Percentiles rank a stretch among this genome's conserved stretches.
phyloP scores from a whole-genome alignment of 331 rosid genomes.

The Quercus phellos region DNA sequence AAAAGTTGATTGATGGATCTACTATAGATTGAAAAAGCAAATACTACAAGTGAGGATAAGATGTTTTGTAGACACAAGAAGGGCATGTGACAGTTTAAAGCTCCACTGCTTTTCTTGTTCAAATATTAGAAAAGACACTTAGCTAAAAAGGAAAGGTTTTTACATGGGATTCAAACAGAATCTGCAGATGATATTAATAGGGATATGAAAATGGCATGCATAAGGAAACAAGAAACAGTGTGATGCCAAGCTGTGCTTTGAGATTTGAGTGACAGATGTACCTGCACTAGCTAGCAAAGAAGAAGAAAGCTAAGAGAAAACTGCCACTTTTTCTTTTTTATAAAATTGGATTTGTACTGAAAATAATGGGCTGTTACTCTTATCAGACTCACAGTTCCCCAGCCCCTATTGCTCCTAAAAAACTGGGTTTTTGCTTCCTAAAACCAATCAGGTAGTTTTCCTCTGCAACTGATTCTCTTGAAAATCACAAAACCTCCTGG shows the following conservation, averaged over 20 bases:
- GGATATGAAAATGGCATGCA: constrained; percentile 13
- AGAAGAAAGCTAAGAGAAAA: constrained; percentile 16
- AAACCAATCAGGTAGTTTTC: constrained; percentile 32
- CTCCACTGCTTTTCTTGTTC: not conserved
- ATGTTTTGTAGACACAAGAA: not conserved
- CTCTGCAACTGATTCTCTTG: constrained; percentile 57
- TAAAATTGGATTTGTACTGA: constrained; percentile 4
- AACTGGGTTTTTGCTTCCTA: constrained; percentile 16
- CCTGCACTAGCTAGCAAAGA: constrained; percentile 21
- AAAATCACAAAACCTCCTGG: constrained; percentile 33
- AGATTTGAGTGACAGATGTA: constrained; percentile 22
- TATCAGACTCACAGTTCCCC: constrained; percentile 44
- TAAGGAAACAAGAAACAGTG: constrained; percentile 5
- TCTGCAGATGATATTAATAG: constrained; percentile 7
- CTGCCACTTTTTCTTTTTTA: not conserved
- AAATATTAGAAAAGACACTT: not conserved
- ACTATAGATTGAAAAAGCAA: not conserved
- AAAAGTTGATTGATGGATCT: not conserved
- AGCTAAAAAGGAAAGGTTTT: not conserved
- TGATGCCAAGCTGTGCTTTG: constrained; percentile 16
- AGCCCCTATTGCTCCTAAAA: constrained; percentile 26
- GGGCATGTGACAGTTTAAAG: not conserved
- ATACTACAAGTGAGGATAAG: not conserved
- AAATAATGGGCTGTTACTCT: constrained; percentile 14
- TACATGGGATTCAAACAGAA: constrained; percentile 11